A percentile compares a stretch with the other conserved stretches of the same genome.
Conservation (phyloP, 768 basidiomycete genomes). For the Boletus coccyginus region DNA sequence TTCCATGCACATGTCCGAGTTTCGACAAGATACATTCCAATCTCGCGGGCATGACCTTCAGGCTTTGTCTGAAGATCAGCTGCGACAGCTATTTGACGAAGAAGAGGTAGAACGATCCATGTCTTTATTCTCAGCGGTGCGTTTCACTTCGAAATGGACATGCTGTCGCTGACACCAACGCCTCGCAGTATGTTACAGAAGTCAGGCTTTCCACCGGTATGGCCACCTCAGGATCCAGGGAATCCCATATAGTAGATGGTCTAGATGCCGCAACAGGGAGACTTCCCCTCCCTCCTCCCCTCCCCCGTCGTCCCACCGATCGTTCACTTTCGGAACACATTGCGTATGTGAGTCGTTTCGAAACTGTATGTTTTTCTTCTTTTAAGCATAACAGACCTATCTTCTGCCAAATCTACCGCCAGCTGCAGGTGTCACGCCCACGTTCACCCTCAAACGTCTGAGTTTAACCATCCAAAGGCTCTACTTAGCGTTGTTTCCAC, state of each 20-base stretch:
- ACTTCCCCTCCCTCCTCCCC: background rate
- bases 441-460: slow-evolving; percentile 55
- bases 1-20: slow-evolving; percentile 10
- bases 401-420: slow-evolving; percentile 49
- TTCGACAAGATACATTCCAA: background rate
- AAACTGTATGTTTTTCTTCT: slow-evolving; percentile 3
- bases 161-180: background rate
- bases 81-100: slow-evolving; percentile 58
- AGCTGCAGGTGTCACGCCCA: slow-evolving; percentile 35
- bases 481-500: slow-evolving; percentile 50
- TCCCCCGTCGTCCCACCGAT: slow-evolving; percentile 9
- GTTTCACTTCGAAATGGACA: slow-evolving; percentile 18
- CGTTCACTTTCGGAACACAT: slow-evolving; percentile 28
- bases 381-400: slow-evolving; percentile 32
- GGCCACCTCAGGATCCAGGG: slow-evolving; percentile 25
- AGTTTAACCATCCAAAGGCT: slow-evolving; percentile 51
- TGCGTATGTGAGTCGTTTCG: slow-evolving; percentile 21
- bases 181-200: slow-evolving; percentile 56
- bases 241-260: background rate
- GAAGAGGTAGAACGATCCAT: slow-evolving; percentile 65
- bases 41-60: slow-evolving; percentile 9
- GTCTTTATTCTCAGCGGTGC: slow-evolving; percentile 56
- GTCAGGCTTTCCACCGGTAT: slow-evolving; percentile 37
- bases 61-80: slow-evolving; percentile 47
- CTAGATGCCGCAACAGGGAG: background rate